These are phyloP conservation scores for Trichaptum fuscoviolaceum DNA, from an alignment of 768 basidiomycete species.

Conservation along the genomic window DNA sequence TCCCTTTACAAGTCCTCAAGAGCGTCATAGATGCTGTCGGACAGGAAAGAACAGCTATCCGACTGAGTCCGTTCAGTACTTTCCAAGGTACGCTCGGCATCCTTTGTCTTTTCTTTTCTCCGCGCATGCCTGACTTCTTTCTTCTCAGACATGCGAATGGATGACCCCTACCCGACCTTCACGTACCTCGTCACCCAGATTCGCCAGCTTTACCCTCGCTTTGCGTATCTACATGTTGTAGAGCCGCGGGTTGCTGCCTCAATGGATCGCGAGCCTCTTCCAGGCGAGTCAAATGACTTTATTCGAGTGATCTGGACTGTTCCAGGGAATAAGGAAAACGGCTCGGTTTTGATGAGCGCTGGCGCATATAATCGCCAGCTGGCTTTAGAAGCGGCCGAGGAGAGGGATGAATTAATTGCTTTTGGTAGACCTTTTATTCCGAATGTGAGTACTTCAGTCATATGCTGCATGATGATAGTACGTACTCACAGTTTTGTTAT, in stretches of 20 bases:
- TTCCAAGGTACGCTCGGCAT: not conserved
- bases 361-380: slow-evolving; percentile 18
- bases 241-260: slow-evolving; percentile 16
- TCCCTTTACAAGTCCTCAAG: slow-evolving; percentile 41
- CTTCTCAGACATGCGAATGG: slow-evolving; percentile 24
- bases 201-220: slow-evolving; percentile 19
- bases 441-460: slow-evolving; percentile 16
- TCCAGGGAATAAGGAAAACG: too few relatives aligned
- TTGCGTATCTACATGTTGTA: slow-evolving; percentile 32
- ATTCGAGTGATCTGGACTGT: slow-evolving; percentile 20
- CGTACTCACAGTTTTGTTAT: not conserved
- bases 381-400: slow-evolving; percentile 15
- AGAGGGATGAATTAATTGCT: slow-evolving; percentile 17
- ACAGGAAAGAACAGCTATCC: slow-evolving; percentile 34
- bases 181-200: slow-evolving; percentile 18
- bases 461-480: not conserved
- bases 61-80: slow-evolving; percentile 32
- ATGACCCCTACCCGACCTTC: slow-evolving; percentile 24
- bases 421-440: slow-evolving; percentile 21
- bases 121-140: not conserved
- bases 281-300: slow-evolving; percentile 17
- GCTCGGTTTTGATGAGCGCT: slow-evolving; percentile 15
- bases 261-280: slow-evolving; percentile 5
- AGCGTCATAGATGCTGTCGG: slow-evolving; percentile 42
- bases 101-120: not conserved